A percentile compares a stretch with the other conserved stretches of the same genome.
phyloP scores from a whole-genome alignment of 2,329 filamentous ascomycete species.

The Clonostachys sp. region DNA sequence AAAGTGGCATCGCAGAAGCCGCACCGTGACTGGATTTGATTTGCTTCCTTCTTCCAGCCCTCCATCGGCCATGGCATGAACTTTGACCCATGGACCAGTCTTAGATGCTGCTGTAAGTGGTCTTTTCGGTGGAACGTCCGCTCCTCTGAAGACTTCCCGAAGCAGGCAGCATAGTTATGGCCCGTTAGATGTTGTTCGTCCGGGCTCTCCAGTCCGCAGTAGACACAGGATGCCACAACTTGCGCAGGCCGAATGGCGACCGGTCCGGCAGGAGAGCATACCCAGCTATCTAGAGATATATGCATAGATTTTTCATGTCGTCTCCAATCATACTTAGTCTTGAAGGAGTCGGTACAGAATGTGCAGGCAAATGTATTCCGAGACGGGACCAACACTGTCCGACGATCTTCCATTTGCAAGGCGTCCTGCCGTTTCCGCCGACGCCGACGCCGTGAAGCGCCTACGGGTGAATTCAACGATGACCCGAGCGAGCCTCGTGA shows the following conservation, averaged over 20 bases:
- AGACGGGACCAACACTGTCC: no score
- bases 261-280: constrained; percentile 24
- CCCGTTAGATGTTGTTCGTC: constrained; percentile 17
- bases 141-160: constrained; percentile 36
- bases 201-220: constrained; percentile 22
- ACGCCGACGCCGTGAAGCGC: background rate
- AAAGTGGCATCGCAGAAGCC: constrained; percentile 29
- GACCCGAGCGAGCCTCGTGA: background rate
- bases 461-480: background rate
- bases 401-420: no score
- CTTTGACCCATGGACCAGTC: constrained; percentile 30
- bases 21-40: constrained; percentile 20
- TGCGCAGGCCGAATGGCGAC: constrained; percentile 32
- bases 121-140: constrained; percentile 34
- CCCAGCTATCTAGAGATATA: constrained; percentile 37
- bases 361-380: constrained; percentile 25
- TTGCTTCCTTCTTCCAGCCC: constrained; percentile 21
- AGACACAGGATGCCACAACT: constrained; percentile 24
- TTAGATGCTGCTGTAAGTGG: constrained; percentile 30
- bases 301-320: constrained; percentile 42
- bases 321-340: constrained; percentile 35
- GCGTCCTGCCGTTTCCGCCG: no score
- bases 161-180: constrained; percentile 34
- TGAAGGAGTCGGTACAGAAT: constrained; percentile 36
- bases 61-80: constrained; percentile 35